Evolutionary conservation across 2,329 filamentous ascomycete genomes (phyloP), one percentile per base, ranked within the genome.

Genomic region (Raffaelea deltoideospora): DNA sequence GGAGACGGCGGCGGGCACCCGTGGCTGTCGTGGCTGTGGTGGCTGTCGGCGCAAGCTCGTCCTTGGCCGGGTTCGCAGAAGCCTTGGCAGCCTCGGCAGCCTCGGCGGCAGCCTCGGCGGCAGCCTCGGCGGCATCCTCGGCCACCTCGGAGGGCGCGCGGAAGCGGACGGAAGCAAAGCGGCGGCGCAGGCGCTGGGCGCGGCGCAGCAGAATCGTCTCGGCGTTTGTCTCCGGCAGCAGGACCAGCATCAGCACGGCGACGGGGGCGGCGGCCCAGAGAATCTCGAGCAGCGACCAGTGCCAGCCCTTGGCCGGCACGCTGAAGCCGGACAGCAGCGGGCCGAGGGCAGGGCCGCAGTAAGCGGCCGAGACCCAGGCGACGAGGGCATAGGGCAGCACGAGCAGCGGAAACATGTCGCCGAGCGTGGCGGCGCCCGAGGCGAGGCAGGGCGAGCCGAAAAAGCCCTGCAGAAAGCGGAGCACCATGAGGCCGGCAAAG

Each of bases 361-460:
- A 45, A 26, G 31, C 34, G 11, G 40, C 42, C 1, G 37, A 23
- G 49, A 93, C 92, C 54, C 93, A 71, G 0, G 85, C 85, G 0
- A 83, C 85, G 34, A 94, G 75, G 43, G 68, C 73, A 75, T 83
- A 95, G 28, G 93, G 66, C 8, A 63, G 60, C 43, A 75, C 56
- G 0, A 57, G 53, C 3, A 66, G 64, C 8, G 58, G 48, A 47
- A 76, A 78, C 55, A 78, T 68, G 48, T 79, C 75, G 29, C 73
- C 74, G 45, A 79, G 69, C 20, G 74, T 64, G 45, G 72, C 75
- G 3, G 72, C 72, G 1, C 69, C 65, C 45, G 77, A 77, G 8
- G 72, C 75, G 41, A 79, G 53, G 1, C 73, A 69, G 0, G 72
- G 72, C 0, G 71, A 70, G 5, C 72, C 76, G 46, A 77, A 77